These are phyloP conservation scores for Nephromyces sp. DNA, from an alignment of 169 alveolate species.

Conservation along the genomic window DNA sequence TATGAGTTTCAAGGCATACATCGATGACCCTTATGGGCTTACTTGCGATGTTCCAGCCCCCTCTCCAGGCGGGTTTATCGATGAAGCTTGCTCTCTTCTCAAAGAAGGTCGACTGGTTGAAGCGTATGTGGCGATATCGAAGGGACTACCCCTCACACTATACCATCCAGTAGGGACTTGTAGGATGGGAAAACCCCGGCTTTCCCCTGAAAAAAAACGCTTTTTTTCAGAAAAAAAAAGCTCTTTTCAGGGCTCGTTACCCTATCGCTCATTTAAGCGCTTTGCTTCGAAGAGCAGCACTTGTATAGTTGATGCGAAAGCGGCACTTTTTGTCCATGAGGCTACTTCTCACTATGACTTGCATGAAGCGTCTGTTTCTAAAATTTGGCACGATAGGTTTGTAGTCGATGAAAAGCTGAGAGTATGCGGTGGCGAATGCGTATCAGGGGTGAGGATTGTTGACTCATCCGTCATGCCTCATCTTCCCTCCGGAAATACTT, in stretches of 20 bases:
- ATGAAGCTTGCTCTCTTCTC: no score
- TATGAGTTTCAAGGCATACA: no score
- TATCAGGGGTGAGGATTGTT: not conserved
- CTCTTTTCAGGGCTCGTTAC: not conserved
- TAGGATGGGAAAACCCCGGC: conserved; percentile 11
- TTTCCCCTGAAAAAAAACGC: no score
- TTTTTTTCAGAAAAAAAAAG: no score
- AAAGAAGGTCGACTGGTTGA: no score
- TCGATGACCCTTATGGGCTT: no score
- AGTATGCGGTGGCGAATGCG: conserved; percentile 17
- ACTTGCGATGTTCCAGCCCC: no score
- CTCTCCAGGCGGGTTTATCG: no score
- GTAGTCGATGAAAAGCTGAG: conserved; percentile 14
- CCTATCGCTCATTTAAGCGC: not conserved
- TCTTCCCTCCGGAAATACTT: conserved; percentile 18
- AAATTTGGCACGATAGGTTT: no score
- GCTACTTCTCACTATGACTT: not conserved
- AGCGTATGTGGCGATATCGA: not conserved
- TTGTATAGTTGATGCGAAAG: no score
- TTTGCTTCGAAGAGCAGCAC: no score
- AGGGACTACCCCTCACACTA: conserved; percentile 9
- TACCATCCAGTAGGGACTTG: conserved; percentile 31
- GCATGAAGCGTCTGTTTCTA: not conserved
- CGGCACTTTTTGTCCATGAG: not conserved
- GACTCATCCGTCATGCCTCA: conserved; percentile 32